Conservation (phyloP, 75 land plant species). For the Picea glauca region DNA sequence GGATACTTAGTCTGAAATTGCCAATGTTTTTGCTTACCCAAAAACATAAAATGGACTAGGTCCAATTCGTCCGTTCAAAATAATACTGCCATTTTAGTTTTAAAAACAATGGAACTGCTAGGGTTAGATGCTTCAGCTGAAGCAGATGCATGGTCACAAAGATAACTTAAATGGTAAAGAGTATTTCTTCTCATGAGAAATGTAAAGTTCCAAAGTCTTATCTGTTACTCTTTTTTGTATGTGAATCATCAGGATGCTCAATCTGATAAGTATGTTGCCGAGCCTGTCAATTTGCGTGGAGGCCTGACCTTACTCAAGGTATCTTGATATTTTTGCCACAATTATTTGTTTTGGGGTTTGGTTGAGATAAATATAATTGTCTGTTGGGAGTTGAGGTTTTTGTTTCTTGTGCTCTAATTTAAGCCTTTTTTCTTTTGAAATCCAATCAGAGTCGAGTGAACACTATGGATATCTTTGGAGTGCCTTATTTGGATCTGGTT, state of each 20-base stretch:
- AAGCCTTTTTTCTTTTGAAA: background rate
- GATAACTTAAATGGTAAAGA: too few relatives aligned
- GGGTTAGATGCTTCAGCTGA: background rate
- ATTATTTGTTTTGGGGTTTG: background rate
- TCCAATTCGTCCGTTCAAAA: background rate
- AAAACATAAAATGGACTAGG: too few relatives aligned
- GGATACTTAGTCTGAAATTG: too few relatives aligned
- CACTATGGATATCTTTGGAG: conserved; percentile 64
- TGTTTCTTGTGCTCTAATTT: background rate
- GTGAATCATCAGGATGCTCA: conserved; percentile 39
- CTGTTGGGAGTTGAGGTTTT: background rate
- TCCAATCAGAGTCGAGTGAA: conserved; percentile 69
- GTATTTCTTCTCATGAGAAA: background rate
- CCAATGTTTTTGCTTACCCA: too few relatives aligned
- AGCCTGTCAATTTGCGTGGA: conserved; percentile 62
- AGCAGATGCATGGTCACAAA: background rate
- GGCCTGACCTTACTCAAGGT: conserved; percentile 66
- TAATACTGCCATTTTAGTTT: background rate
- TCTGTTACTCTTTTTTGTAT: background rate
- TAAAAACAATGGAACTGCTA: background rate
- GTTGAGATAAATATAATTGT: background rate
- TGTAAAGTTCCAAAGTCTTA: background rate
- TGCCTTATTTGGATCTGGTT: conserved; percentile 61
- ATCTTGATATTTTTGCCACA: background rate
- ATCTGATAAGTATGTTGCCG: conserved; percentile 55